These are phyloP conservation scores for Cucumis melo DNA, from an alignment of 306 rosid genomes.

Conservation along the genomic window DNA sequence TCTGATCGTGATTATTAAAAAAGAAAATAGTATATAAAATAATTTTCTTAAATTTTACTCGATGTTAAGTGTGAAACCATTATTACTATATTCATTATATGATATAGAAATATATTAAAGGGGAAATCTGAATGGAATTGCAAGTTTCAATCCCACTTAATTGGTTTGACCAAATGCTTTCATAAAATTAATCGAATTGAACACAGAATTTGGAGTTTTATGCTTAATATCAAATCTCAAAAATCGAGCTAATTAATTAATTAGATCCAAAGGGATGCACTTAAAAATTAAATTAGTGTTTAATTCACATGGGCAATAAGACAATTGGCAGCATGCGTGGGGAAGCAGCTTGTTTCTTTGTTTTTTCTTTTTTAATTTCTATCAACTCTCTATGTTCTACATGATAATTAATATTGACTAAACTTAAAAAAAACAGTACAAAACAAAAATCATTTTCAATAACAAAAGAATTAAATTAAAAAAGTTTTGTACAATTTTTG, in stretches of 20 bases:
- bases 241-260: not conserved
- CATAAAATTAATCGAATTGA: not conserved
- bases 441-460: not conserved
- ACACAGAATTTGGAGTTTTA: not conserved
- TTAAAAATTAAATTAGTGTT: not conserved
- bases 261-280: not conserved
- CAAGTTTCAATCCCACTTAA: not conserved
- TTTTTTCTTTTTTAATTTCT: not conserved
- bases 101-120: not conserved
- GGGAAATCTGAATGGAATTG: not conserved
- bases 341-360: not conserved
- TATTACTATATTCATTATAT: not conserved
- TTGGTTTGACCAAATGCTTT: not conserved
- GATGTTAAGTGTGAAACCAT: not conserved
- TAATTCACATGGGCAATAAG: slow-evolving; percentile 1
- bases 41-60: not conserved
- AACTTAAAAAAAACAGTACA: not conserved
- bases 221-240: not conserved
- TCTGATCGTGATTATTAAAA: too few species aligned
- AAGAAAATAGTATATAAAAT: not conserved
- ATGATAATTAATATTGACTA: not conserved
- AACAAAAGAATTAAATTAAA: not conserved
- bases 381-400: not conserved
- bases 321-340: slow-evolving; percentile 6
- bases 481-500: not conserved